Conservation (phyloP, 73 alveolate species). For the Urostyla sp. region DNA sequence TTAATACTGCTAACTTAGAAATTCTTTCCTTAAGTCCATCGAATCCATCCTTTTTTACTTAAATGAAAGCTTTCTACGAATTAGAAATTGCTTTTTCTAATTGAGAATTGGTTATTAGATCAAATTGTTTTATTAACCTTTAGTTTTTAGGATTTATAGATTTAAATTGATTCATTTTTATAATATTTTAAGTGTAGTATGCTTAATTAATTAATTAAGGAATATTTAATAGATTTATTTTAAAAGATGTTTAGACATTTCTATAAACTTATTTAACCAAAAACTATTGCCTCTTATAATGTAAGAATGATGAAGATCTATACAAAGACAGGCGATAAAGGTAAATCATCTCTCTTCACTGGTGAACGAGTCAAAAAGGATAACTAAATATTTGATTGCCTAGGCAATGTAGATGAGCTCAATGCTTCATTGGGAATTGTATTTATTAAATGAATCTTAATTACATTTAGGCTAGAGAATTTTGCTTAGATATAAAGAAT, state of each 20-base stretch:
- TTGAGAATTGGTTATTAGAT: slow-evolving; percentile 36
- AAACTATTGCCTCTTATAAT: too few relatives aligned
- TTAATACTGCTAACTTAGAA: slow-evolving; percentile 27
- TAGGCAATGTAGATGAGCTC: slow-evolving; percentile 78
- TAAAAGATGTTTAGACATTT: too few relatives aligned
- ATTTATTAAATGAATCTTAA: not conserved
- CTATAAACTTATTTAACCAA: too few relatives aligned
- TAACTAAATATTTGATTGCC: slow-evolving; percentile 62
- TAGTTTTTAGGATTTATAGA: slow-evolving; percentile 67
- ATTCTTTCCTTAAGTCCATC: slow-evolving; percentile 61
- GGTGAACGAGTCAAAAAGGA: slow-evolving; percentile 73
- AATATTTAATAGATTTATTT: too few relatives aligned
- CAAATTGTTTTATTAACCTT: slow-evolving; percentile 26
- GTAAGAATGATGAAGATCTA: slow-evolving; percentile 63
- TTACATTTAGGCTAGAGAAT: slow-evolving; percentile 30
- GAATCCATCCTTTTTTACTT: slow-evolving; percentile 29
- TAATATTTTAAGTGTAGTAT: not conserved
- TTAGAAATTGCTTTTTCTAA: slow-evolving; percentile 11
- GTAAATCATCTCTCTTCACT: slow-evolving; percentile 72
- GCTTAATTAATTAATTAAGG: too few relatives aligned
- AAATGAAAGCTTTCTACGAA: slow-evolving; percentile 47
- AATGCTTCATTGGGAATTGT: slow-evolving; percentile 76
- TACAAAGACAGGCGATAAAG: slow-evolving; percentile 86
- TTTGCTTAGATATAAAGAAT: not conserved
- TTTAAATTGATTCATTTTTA: slow-evolving; percentile 1